Conservation (phyloP, 2,329 filamentous ascomycete genomes). For the Zasmidium angulare region DNA sequence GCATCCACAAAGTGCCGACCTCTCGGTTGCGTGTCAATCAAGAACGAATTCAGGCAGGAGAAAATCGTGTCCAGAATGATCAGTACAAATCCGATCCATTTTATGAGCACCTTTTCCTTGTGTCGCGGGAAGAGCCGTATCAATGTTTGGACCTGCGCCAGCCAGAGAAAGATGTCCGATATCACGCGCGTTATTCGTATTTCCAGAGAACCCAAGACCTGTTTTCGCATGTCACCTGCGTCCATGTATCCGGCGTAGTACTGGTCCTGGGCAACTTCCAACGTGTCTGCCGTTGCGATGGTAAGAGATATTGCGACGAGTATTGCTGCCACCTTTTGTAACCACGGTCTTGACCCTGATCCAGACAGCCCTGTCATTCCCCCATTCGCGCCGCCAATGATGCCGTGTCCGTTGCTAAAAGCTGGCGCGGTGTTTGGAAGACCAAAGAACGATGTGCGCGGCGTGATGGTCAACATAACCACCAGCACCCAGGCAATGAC, state of each 20-base stretch:
- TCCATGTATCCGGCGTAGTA: slow-evolving; percentile 80
- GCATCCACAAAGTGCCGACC: slow-evolving; percentile 79
- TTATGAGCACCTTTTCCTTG: slow-evolving; percentile 96
- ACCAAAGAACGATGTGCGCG: slow-evolving; percentile 87
- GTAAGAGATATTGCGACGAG: slow-evolving; percentile 78
- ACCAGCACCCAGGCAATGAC: slow-evolving; percentile 89
- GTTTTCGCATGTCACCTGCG: slow-evolving; percentile 69
- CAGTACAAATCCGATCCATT: slow-evolving; percentile 94
- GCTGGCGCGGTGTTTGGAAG: slow-evolving; percentile 55
- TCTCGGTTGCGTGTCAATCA: slow-evolving; percentile 57
- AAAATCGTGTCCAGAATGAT: slow-evolving; percentile 91
- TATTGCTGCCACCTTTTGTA: slow-evolving; percentile 70
- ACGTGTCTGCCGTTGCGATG: slow-evolving; percentile 89
- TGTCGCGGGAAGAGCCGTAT: slow-evolving; percentile 95
- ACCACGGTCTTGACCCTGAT: slow-evolving; percentile 87
- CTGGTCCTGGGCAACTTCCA: slow-evolving; percentile 77
- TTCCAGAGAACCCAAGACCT: slow-evolving; percentile 80
- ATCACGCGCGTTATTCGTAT: slow-evolving; percentile 89
- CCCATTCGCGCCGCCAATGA: slow-evolving; percentile 76
- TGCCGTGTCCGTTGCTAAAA: slow-evolving; percentile 68
- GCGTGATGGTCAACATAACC: slow-evolving; percentile 90
- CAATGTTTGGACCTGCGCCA: slow-evolving; percentile 93
- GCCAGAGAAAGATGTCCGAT: slow-evolving; percentile 94
- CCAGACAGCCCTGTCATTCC: slow-evolving; percentile 66
- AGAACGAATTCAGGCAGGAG: slow-evolving; percentile 85